phyloP scores from a whole-genome alignment of 495 filamentous ascomycete genomes.

The Neurospora sp. region DNA sequence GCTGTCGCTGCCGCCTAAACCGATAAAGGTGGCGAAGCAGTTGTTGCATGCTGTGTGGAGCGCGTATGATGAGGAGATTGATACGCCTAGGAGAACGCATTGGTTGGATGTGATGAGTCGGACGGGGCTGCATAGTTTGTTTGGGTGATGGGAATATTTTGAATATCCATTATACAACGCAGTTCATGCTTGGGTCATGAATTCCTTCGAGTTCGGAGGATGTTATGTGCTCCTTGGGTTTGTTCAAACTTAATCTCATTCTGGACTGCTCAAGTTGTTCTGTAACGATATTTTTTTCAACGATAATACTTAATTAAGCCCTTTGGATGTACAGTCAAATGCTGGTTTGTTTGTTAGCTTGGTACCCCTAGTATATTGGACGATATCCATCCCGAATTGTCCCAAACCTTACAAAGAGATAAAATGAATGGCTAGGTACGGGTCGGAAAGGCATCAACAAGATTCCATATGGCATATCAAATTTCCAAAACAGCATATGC shows the following conservation, averaged over 20 bases:
- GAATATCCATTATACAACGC: neutral
- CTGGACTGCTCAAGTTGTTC: neutral
- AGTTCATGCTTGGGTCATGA: neutral
- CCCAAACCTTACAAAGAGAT: too few relatives aligned
- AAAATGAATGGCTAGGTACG: too few relatives aligned
- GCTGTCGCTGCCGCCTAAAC: slow-evolving; percentile 22
- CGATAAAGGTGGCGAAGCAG: slow-evolving; percentile 24
- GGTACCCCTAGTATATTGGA: too few relatives aligned
- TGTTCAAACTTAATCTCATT: neutral
- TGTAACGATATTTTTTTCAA: neutral
- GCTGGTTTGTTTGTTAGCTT: too few relatives aligned
- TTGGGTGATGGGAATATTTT: slow-evolving; percentile 11
- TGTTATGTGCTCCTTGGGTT: neutral
- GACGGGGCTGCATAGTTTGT: slow-evolving; percentile 23
- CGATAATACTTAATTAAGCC: neutral
- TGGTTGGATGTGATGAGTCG: slow-evolving; percentile 27
- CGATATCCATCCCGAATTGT: too few relatives aligned
- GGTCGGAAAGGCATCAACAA: too few relatives aligned
- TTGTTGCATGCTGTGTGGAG: slow-evolving; percentile 21
- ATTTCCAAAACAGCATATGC: too few relatives aligned
- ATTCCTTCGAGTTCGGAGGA: neutral
- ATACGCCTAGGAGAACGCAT: slow-evolving; percentile 17
- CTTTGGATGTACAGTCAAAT: neutral
- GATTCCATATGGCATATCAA: too few relatives aligned
- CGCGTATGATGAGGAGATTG: slow-evolving; percentile 24